Evolutionary conservation across 345 rosid genomes (phyloP), one percentile per base, ranked within the genome.

Genomic region (Euphorbia pulcherrima): DNA sequence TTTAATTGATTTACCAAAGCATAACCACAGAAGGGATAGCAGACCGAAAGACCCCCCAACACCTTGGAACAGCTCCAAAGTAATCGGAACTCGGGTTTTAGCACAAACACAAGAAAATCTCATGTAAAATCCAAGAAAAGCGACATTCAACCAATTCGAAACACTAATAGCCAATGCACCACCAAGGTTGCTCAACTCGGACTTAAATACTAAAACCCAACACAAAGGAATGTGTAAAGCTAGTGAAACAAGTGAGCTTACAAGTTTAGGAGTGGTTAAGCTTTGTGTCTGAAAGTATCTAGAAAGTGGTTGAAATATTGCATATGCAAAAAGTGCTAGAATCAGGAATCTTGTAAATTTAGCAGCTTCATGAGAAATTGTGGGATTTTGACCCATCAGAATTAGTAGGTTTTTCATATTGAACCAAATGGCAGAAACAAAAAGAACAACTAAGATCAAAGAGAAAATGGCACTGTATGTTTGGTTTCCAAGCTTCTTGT

Each of bases 141-240:
- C 17, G 1, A 37, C 80, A 64, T 77, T 72, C 65, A 77, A 64
- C 80, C 80, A 77, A 35, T 68, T 37, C 1, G 74, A 72, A 16
- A 72, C 51, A 29, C 77, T 50, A 0, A 77, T 58, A 4, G 80
- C 48, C 6, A 72, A 41, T n/a, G 77, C 77, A 0, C 77, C 80
- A 8, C 80, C 71, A 46, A 68, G 37, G 41, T 60, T 63, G 29
- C 55, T 51, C 1, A 72, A 24, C 29, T 72, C 70, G 24, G 64
- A 51, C 56, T 68, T 68, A 55, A 72, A 77, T 10, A 72, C 70
- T 20, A 77, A 46, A 10, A 66, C 14, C 76, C 71, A 77, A 37
- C 66, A 72, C 3, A 77, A 62, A 29, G 77, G 74, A 20, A 77
- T 40, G 60, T 77, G 74, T 9, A 77, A 60, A 58, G 53, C 37